Evolutionary conservation across 2,329 filamentous ascomycete species (phyloP).

Genomic region (Parafenestella ontariensis): DNA sequence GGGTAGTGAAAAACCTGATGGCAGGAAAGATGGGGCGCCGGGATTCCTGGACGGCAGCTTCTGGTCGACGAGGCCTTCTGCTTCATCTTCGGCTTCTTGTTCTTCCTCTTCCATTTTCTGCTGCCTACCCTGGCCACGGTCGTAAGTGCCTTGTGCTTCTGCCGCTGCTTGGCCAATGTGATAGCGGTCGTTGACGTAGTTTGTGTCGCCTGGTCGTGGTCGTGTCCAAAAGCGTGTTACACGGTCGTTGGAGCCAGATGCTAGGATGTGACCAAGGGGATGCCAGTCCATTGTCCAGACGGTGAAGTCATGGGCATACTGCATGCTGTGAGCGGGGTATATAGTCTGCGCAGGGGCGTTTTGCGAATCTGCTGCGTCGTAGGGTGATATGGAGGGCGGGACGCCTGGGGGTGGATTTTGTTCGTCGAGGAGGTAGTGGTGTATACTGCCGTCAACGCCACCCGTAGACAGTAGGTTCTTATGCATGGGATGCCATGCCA

Average conservation of each 20-base stretch:
- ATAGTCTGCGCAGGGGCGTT: constrained; percentile 88
- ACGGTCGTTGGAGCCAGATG: constrained; percentile 94
- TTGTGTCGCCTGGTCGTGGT: constrained; percentile 83
- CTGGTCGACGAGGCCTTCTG: constrained; percentile 90
- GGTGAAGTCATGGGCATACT: constrained; percentile 89
- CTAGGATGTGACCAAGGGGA: constrained; percentile 91
- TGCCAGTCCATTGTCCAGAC: constrained; percentile 99
- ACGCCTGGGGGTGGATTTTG: constrained; percentile 82
- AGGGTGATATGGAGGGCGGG: constrained; percentile 76
- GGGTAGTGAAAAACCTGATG: constrained; percentile 61
- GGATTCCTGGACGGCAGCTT: constrained; percentile 72
- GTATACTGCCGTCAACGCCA: constrained; percentile 85
- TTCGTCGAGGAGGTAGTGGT: constrained; percentile 95
- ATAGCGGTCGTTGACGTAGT: constrained; percentile 86
- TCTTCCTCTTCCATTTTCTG: constrained; percentile 92
- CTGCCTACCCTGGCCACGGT: constrained; percentile 76
- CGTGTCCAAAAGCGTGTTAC: constrained; percentile 98
- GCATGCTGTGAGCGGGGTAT: constrained; percentile 84
- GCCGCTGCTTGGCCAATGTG: constrained; percentile 94
- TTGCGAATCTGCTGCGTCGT: constrained; percentile 80
- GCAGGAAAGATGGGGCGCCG: constrained; percentile 61
- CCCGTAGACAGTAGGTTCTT: constrained; percentile 88
- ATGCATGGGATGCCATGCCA: constrained; percentile 94
- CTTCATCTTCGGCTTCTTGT: constrained; percentile 90
- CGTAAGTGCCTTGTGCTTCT: constrained; percentile 94